Conservation (phyloP, 2,329 filamentous ascomycete species). For the Fusarium veterinarium region DNA sequence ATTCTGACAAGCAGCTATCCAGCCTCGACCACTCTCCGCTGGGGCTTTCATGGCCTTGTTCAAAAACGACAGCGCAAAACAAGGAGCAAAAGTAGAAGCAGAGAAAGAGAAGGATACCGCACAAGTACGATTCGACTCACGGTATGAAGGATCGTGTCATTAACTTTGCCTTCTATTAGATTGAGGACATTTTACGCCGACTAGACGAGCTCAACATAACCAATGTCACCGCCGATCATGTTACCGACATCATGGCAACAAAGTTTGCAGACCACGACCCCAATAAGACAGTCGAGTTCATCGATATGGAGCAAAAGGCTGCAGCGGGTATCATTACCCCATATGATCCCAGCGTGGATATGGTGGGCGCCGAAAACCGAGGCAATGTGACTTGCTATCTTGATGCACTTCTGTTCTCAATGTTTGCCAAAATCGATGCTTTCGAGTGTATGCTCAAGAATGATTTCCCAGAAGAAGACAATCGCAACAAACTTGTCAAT, state of each 20-base stretch:
- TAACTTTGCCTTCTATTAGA: conserved; percentile 46
- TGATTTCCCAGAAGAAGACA: conserved; percentile 74
- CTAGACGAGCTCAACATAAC: conserved; percentile 59
- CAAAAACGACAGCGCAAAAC: conserved; percentile 68
- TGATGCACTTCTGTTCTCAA: conserved; percentile 90
- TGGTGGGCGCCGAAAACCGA: conserved; percentile 89
- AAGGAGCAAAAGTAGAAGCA: conserved; percentile 55
- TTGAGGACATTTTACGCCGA: conserved; percentile 55
- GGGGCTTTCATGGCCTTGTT: conserved; percentile 74
- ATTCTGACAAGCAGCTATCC: conserved; percentile 30
- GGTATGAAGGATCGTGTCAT: conserved; percentile 8
- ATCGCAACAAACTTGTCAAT: conserved; percentile 77
- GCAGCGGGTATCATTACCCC: conserved; percentile 81
- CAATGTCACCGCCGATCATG: conserved; percentile 66
- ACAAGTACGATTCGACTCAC: conserved; percentile 49
- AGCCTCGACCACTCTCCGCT: conserved; percentile 65
- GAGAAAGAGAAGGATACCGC: conserved; percentile 60
- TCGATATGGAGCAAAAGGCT: conserved; percentile 83
- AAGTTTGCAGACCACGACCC: conserved; percentile 75
- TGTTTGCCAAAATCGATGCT: conserved; percentile 90
- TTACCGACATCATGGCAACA: conserved; percentile 67
- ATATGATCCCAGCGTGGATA: conserved; percentile 76
- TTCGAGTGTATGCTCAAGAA: conserved; percentile 94
- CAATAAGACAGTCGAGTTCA: conserved; percentile 79
- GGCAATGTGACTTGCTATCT: conserved; percentile 93